Percentiles rank a stretch among this genome's conserved stretches.
phyloP scores from a whole-genome alignment of 176 grass and related monocot genomes.

The Urochloa ruziziensis region DNA sequence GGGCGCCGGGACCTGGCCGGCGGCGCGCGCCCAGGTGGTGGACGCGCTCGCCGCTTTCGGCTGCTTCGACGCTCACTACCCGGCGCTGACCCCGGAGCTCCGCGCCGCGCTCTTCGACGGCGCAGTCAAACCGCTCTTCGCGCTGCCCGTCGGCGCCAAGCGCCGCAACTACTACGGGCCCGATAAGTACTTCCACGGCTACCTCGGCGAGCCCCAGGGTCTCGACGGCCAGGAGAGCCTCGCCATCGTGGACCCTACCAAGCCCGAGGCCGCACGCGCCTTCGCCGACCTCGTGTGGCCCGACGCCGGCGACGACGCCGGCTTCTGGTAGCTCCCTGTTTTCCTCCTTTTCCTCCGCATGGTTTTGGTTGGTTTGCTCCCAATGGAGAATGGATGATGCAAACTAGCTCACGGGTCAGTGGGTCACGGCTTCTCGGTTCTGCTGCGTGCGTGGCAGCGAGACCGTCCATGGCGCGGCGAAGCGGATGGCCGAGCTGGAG shows the following conservation, averaged over 20 bases:
- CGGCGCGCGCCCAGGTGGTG: conserved; percentile 25
- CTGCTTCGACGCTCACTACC: conserved; percentile 67
- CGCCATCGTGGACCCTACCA: conserved; percentile 12
- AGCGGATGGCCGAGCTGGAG: conserved; percentile 34
- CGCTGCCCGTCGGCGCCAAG: conserved; percentile 51
- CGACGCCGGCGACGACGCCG: background rate
- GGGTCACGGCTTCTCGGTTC: background rate
- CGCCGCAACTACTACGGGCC: conserved; percentile 53
- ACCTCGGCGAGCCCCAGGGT: conserved; percentile 40
- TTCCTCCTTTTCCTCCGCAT: no score
- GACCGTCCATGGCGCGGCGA: background rate
- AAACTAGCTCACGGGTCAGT: background rate
- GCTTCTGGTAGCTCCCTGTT: conserved; percentile 39
- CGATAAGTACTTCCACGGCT: conserved; percentile 51
- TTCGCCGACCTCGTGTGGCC: background rate
- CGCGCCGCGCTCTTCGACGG: conserved; percentile 39
- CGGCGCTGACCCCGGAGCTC: conserved; percentile 17
- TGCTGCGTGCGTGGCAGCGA: background rate
- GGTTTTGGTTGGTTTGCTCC: background rate
- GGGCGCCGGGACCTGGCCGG: background rate
- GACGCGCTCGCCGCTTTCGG: conserved; percentile 40
- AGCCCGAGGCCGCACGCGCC: background rate
- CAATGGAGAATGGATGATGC: background rate
- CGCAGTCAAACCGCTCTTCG: conserved; percentile 52
- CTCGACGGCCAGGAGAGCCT: conserved; percentile 51